Percentiles rank a stretch among this genome's conserved stretches.
phyloP scores from a whole-genome alignment of 139 green algal genomes.

The Gonium pectorale region DNA sequence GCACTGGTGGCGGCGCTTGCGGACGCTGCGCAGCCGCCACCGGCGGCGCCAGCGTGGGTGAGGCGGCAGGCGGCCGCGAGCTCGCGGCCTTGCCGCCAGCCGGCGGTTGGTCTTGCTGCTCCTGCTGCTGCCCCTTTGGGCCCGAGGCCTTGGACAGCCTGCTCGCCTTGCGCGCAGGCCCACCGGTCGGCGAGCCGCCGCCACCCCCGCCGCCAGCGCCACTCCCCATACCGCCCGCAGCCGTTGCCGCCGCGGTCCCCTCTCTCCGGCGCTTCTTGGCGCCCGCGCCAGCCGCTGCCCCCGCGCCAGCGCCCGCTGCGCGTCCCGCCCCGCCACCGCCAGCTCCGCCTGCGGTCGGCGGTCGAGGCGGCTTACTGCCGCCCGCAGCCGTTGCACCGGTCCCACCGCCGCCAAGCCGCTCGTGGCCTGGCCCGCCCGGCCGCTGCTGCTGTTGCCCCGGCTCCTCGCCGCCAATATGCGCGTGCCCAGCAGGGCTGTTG shows the following conservation, averaged over 20 bases:
- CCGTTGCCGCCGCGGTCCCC: neutral
- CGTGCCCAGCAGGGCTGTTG: neutral
- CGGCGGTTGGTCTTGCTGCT: constrained; percentile 50
- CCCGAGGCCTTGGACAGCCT: neutral
- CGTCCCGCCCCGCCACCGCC: neutral
- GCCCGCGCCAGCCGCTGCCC: neutral
- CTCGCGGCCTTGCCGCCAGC: no score
- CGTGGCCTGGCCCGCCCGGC: neutral
- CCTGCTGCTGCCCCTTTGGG: constrained; percentile 53
- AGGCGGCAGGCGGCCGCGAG: neutral
- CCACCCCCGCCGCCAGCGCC: neutral
- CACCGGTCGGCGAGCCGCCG: neutral
- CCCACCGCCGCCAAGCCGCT: neutral
- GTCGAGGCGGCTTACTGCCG: constrained; percentile 1
- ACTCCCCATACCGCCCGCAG: neutral
- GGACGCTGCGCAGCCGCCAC: neutral
- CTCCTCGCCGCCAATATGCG: neutral
- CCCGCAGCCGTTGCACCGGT: neutral
- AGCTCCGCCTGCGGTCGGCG: neutral
- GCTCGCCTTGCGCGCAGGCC: neutral
- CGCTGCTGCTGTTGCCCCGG: constrained; percentile 2
- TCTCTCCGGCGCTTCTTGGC: constrained; percentile 31
- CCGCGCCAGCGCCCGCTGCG: neutral
- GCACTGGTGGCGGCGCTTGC: neutral
- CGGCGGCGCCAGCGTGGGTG: neutral